Evolutionary conservation across 208 protist genomes (phyloP), one percentile per base, ranked within the genome.

Genomic region (Naegleria fowleri): DNA sequence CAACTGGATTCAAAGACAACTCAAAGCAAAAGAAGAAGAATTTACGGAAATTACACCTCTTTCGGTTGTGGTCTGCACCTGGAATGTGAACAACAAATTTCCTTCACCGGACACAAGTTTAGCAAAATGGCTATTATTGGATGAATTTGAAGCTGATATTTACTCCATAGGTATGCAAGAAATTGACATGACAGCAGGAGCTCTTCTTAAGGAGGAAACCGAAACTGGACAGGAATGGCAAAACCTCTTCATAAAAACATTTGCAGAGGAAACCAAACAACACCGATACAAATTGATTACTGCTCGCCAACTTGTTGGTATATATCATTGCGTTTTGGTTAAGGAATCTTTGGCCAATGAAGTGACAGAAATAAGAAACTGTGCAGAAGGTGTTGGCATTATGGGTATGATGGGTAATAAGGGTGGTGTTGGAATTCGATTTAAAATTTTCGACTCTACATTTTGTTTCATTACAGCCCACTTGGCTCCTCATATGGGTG

Each of bases 401-500:
- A 13, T 90, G n/a, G 87, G 87, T 13, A 90, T 90, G 87, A 83
- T 90, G 87, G 87, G 95, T 22, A 98, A 98, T 92, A 98, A 98
- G 89, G 97, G 97, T 22, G 97, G 94, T 19, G 94, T 98, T 13
- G 97, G 94, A 19, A 39, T 97, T 1, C 93, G 95, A 92, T 91
- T 98, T 19, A 92, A 94, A 19, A 33, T 98, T 4, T 94, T 96
- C 92, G 92, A 93, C 41, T 96, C 95, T 25, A 94, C 91, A 19
- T 85, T 98, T 29, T 98, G 96, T 92, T 94, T 98, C 89, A 94
- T 98, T 38, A 96, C 94, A n/a, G 94, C 95, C 38, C 97, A 98
- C 93, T 93, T 98, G n/a, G 97, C 97, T n/a, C 95, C 97, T 0
- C 96, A 97, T 51, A 95, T 97, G 91, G 93, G 93, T 83, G 96